Conservation (phyloP, 2,329 filamentous ascomycete genomes). For the Lasiodiplodia citricola region DNA sequence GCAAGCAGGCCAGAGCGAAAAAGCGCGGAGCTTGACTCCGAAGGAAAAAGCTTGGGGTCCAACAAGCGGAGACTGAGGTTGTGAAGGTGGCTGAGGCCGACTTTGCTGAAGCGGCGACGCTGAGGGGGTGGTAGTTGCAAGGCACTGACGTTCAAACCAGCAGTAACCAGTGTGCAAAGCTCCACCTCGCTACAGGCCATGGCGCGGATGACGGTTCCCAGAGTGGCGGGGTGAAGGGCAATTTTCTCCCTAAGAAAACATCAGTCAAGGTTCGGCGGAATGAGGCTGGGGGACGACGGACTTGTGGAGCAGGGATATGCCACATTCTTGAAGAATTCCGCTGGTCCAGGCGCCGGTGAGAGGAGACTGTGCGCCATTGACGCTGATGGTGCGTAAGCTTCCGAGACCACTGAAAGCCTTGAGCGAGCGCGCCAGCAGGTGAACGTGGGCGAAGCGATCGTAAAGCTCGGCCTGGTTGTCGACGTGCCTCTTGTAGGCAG, state of each 20-base stretch:
- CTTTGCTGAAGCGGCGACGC: not conserved
- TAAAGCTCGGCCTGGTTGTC: conserved; percentile 1
- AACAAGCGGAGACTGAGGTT: conserved; percentile 5
- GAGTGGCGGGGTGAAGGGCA: not conserved
- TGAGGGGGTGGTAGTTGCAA: conserved; percentile 1
- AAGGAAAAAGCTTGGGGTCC: conserved; percentile 9
- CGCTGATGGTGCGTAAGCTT: conserved; percentile 2
- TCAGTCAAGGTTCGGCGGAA: not conserved
- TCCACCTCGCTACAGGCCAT: conserved; percentile 11
- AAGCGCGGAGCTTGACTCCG: not conserved
- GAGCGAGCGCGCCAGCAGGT: conserved; percentile 6
- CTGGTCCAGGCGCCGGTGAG: conserved; percentile 9
- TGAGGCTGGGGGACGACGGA: not conserved
- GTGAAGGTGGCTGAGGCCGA: conserved; percentile 1
- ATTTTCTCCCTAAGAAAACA: not conserved
- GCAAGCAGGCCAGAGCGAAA: conserved; percentile 9
- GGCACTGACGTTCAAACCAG: conserved; percentile 1
- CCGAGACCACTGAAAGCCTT: not conserved
- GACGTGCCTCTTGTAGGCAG: not conserved
- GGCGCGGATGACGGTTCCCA: conserved; percentile 5
- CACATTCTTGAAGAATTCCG: conserved; percentile 7
- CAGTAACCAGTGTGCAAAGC: not conserved
- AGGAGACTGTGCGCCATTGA: conserved; percentile 15
- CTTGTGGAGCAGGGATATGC: conserved; percentile 9
- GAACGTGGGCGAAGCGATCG: conserved; percentile 3